Conservation (phyloP, 1,139 yeast genomes). For the Hyphopichia khmerensis region DNA sequence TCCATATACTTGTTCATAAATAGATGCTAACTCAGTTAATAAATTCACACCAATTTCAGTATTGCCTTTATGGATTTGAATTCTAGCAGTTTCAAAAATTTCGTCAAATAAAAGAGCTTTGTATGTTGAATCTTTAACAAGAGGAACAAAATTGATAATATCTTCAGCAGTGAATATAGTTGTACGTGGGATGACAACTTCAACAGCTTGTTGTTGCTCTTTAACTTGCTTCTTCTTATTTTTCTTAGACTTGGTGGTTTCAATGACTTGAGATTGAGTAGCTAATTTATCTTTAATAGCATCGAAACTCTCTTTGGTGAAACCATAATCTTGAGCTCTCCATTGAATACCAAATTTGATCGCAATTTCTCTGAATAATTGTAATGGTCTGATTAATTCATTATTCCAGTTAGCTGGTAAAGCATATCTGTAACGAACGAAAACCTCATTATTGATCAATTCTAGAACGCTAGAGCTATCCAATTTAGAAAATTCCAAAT, state of each 20-base stretch:
- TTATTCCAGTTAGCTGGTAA: constrained; percentile 52
- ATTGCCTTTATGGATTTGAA: constrained; percentile 43
- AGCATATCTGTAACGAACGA: constrained; percentile 58
- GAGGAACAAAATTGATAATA: constrained; percentile 67
- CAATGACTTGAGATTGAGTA: constrained; percentile 15
- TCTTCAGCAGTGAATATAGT: constrained; percentile 59
- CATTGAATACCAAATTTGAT: constrained; percentile 86
- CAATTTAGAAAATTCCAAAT: constrained; percentile 44
- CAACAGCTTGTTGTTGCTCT: constrained; percentile 29
- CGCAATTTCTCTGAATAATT: constrained; percentile 71
- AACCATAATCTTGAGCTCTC: constrained; percentile 53
- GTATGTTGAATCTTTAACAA: constrained; percentile 68
- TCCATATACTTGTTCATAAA: constrained; percentile 86
- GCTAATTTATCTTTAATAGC: constrained; percentile 19
- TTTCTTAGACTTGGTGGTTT: constrained; percentile 12
- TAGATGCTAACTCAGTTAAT: constrained; percentile 65
- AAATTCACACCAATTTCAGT: constrained; percentile 54
- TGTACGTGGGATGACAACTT: constrained; percentile 21
- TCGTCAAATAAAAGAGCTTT: constrained; percentile 73
- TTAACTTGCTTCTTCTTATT: constrained; percentile 26
- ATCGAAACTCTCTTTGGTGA: constrained; percentile 48
- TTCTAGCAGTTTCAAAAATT: constrained; percentile 68
- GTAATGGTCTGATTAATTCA: constrained; percentile 31
- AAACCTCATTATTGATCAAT: constrained; percentile 52
- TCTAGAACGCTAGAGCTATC: constrained; percentile 44